Evolutionary conservation across 257 asterid species (phyloP), one percentile per base, ranked within the genome.

Genomic region (Solanum phureja): DNA sequence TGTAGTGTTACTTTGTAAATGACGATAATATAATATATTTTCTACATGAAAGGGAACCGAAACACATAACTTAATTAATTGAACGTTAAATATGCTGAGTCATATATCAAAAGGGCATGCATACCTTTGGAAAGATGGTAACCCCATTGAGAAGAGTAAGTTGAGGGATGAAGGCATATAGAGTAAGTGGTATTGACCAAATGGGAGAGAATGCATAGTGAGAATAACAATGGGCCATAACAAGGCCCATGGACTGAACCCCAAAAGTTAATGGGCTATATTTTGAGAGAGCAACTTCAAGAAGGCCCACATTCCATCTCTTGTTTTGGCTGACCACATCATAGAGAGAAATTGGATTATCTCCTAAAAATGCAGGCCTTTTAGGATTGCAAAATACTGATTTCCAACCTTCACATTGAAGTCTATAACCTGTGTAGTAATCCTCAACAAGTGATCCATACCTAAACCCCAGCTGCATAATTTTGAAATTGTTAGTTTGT

Each of bases 371-470:
- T 37, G 98, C 98, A 4, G 98, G 89, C 91, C 98, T 93, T 29
- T 86, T 34, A 2, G 98, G 98, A 33, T 89, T 83, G 87, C 94
- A 93, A 64, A 91, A 95, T 77, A 93, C 37, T 11, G 98, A 95
- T 74, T 87, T 91, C 98, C 98, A 96, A 71, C 98, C 98, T 83
- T 95, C 96, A 74, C 98, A 94, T 11, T 92, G 96, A 69, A 95
- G 91, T 86, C 87, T 74, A 31, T 84, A 94, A 24, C 98, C 95
- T 0, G 95, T 94, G 91, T 94, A 93, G 35, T 49, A 94, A 90
- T 95, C 98, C 91, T 95, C 98, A 66, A 93, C 97, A 77, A 95
- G 83, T 1, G 98, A 93, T 9, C 98, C 98, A 86, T 95, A 94
- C 69, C 94, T 88, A 84, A 95, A 94, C 9, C 98, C 98, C 14